Conservation (phyloP, 2,329 filamentous ascomycete species). For the Chaetomium strumarium region DNA sequence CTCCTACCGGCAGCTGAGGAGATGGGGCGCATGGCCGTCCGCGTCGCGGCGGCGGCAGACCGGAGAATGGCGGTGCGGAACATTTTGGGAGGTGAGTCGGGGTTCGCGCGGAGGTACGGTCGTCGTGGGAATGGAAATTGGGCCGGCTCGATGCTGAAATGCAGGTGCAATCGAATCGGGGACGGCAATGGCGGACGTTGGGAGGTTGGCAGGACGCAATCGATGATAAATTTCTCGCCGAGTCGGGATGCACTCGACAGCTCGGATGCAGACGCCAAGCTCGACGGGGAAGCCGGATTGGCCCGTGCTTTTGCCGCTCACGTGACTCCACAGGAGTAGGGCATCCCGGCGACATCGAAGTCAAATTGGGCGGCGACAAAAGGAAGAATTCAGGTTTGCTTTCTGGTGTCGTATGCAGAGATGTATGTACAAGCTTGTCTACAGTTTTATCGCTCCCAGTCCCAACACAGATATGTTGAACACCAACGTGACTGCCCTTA, state of each 20-base stretch:
- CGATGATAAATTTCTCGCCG: conserved; percentile 44
- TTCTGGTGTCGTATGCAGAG: neutral
- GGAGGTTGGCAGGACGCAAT: conserved; percentile 16
- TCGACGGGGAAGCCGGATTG: too few species aligned
- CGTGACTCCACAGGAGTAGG: too few species aligned
- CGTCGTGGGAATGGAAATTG: conserved; percentile 10
- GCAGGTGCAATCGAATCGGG: conserved; percentile 2
- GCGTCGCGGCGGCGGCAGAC: conserved; percentile 60
- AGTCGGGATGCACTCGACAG: conserved; percentile 13
- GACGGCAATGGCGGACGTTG: conserved; percentile 11
- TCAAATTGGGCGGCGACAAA: neutral
- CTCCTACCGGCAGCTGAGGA: conserved; percentile 54
- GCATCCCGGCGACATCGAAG: too few species aligned
- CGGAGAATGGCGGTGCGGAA: conserved; percentile 83
- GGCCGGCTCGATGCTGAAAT: conserved; percentile 14
- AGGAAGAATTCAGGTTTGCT: neutral
- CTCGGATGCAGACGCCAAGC: conserved; percentile 12
- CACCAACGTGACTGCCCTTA: conserved; percentile 39
- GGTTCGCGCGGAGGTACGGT: neutral
- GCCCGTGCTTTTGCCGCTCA: too few species aligned
- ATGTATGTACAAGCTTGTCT: conserved; percentile 18
- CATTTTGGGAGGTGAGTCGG: conserved; percentile 52
- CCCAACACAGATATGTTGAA: neutral
- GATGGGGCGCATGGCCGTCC: conserved; percentile 45
- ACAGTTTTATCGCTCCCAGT: conserved; percentile 7